Evolutionary conservation across 129 eudicot genomes (phyloP), one percentile per base, ranked within the genome.

Genomic region (Solidago caesia): DNA sequence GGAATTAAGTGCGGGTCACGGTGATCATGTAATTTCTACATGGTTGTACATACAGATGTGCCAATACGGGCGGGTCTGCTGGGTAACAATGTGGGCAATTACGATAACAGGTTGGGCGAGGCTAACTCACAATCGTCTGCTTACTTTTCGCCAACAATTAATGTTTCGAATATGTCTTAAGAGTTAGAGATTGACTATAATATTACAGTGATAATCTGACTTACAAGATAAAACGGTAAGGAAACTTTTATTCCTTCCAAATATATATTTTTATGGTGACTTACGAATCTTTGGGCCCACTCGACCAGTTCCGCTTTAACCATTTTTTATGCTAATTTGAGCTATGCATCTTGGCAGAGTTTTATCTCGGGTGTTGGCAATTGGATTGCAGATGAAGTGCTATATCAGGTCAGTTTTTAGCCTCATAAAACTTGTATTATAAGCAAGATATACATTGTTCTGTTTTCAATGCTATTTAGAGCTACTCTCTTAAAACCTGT

Each of bases 361-460:
- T 93, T 84, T 77, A 88, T 94, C 49, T 90, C 98, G 11, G 98
- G 98, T 33, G 87, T 94, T 87, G 98, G 98, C 69, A 94, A 94
- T 77, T 94, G 98, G 98, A 80, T 94, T 83, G 98, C 97, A 42
- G 98, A 94, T 86, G 98, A 94, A 87, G 98, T 94, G 69, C 87
- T 94, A 16, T 94, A 90, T 81, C 98, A 94, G 82, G 98, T 91
- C 6, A 75, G 80, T 73, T 53, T 29, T 47, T 5, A 15, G 8
- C 65, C 60, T 65, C 44, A 21, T 21, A 29, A 12, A 26, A 41
- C 39, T 33, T 33, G 3, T 33, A 33, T 3, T 33, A 33, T 33
- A 33, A 33, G 39, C 39, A 33, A 33, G 39, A 33, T 33, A 33
- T 33, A 33, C 1, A 33, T 33, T 33, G 2, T 2, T 33, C 39